A percentile compares a stretch with the other conserved stretches of the same genome.
Evolutionary conservation across 495 filamentous ascomycete genomes (phyloP).

Genomic region (Aspergillus affinis): DNA sequence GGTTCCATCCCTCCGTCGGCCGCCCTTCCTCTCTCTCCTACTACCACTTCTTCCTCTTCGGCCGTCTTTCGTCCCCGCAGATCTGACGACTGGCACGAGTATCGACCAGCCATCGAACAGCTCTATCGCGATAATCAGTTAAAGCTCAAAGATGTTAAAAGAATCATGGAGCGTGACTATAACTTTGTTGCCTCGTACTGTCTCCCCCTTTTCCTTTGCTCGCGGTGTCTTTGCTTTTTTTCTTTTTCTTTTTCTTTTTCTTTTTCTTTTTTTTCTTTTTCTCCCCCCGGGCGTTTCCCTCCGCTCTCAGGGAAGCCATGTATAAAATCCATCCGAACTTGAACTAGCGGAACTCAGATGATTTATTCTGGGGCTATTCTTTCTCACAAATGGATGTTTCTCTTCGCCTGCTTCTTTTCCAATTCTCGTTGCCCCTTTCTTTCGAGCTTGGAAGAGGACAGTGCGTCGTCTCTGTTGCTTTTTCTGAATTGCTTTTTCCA

Average conservation of each 20-base stretch:
- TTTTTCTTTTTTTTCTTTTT: constrained; percentile 7
- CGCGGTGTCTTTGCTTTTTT: constrained; percentile 9
- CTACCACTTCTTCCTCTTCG: constrained; percentile 20
- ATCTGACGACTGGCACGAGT: constrained; percentile 46
- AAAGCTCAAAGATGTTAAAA: constrained; percentile 44
- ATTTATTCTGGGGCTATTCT: not conserved
- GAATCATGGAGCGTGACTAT: constrained; percentile 44
- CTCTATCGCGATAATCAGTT: constrained; percentile 45
- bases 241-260: constrained; percentile 7
- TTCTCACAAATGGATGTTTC: not conserved
- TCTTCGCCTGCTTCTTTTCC: not conserved
- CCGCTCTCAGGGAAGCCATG: not conserved
- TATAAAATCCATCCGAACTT: not conserved
- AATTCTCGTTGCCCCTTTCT: constrained; percentile 8
- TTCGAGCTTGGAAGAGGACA: constrained; percentile 1
- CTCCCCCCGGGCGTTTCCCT: constrained; percentile 2
- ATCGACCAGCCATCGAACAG: constrained; percentile 39
- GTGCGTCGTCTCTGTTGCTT: constrained; percentile 3
- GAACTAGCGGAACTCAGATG: not conserved
- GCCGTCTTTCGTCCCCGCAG: constrained; percentile 38
- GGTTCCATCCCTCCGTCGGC: constrained; percentile 27
- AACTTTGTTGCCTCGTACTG: constrained; percentile 43
- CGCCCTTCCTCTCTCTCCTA: constrained; percentile 18
- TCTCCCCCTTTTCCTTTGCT: constrained; percentile 18
- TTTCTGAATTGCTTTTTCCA: constrained; percentile 19